A percentile compares a stretch with the other conserved stretches of the same genome.
Conservation (phyloP, 23 red algal species). For the Gracilaria domingensis region DNA sequence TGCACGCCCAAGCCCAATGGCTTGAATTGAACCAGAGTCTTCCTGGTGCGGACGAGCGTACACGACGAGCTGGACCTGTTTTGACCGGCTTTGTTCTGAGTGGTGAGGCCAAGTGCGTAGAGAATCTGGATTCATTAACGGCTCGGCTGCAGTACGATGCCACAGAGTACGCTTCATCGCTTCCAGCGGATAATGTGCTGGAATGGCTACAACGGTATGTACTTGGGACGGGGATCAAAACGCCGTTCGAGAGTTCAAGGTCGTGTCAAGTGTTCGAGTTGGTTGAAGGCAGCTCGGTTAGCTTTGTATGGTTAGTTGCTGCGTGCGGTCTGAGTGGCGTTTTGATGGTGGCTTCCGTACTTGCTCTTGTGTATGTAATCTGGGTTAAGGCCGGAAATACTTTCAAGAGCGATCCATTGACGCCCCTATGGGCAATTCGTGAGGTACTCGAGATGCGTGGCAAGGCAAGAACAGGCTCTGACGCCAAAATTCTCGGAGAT, state of each 20-base stretch:
- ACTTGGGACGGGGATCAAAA: neutral
- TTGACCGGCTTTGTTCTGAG: neutral
- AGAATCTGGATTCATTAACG: neutral
- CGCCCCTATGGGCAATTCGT: neutral
- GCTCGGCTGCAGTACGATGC: neutral
- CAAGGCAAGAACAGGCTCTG: no score
- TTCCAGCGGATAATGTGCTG: neutral
- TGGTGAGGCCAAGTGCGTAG: neutral
- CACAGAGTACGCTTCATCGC: neutral
- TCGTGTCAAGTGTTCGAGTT: neutral
- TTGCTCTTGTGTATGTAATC: neutral
- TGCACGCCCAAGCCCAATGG: neutral
- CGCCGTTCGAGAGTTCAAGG: neutral
- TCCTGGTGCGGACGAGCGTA: neutral
- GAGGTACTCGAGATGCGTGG: neutral
- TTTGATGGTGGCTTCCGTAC: neutral
- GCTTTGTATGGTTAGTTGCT: neutral
- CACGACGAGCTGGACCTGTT: neutral
- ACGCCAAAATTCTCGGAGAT: no score
- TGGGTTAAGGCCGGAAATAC: neutral
- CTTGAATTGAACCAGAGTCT: neutral
- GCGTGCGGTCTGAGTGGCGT: neutral
- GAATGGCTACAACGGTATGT: neutral
- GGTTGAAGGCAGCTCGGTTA: slow-evolving; percentile 4
- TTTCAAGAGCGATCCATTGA: neutral